phyloP scores from a whole-genome alignment of 2,329 filamentous ascomycete genomes.

The Trichophyton simii region DNA sequence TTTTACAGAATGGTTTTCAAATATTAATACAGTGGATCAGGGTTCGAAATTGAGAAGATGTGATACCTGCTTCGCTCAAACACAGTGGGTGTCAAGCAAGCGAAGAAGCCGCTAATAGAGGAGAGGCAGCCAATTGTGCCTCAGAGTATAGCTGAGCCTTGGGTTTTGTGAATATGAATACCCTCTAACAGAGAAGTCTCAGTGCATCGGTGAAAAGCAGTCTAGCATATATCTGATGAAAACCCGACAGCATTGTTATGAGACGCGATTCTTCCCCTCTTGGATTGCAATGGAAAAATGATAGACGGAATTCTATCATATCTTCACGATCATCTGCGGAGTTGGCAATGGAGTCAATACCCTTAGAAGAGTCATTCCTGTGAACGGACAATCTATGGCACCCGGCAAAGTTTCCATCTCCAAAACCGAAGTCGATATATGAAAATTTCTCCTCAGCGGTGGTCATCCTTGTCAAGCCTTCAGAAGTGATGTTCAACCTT shows the following conservation, averaged over 20 bases:
- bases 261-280: neutral
- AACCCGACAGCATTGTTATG: neutral
- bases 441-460: neutral
- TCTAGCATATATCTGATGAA: conserved; percentile 8
- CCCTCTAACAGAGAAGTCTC: neutral
- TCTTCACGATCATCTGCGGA: neutral
- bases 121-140: neutral
- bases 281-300: conserved; percentile 10
- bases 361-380: neutral
- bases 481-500: neutral
- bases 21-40: neutral
- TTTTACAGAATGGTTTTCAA: neutral
- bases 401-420: conserved; percentile 5
- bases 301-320: conserved; percentile 7
- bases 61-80: neutral
- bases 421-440: conserved; percentile 10
- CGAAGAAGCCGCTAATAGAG: neutral
- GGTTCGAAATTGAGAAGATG: neutral
- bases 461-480: neutral
- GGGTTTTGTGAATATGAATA: neutral
- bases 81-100: neutral
- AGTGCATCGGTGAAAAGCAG: conserved; percentile 8
- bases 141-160: neutral
- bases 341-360: neutral
- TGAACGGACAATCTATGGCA: conserved; percentile 10